These are phyloP conservation scores for Auricularia cornea DNA, from an alignment of 768 basidiomycete species.

Conservation along the genomic window DNA sequence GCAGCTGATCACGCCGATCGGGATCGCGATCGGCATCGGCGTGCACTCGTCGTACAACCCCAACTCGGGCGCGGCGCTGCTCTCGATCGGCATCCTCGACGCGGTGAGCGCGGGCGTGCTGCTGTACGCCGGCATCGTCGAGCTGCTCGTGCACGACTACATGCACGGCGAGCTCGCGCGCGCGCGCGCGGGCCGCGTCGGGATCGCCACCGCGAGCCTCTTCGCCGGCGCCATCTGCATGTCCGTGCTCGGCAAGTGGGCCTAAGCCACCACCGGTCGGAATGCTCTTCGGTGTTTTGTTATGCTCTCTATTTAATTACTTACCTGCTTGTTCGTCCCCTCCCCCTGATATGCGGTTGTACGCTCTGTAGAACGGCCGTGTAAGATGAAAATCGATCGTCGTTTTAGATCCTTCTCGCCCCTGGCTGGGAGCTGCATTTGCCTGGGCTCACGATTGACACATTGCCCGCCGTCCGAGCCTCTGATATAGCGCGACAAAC, in stretches of 20 bases:
- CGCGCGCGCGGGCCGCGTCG: not conserved
- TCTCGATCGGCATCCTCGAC: conserved; percentile 81
- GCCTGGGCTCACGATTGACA: no score
- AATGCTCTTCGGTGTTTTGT: no score
- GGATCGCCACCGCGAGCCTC: not conserved
- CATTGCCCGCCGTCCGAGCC: no score
- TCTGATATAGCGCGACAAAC: no score
- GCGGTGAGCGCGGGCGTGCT: conserved; percentile 81
- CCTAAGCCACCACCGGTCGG: no score
- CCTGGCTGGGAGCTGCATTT: no score
- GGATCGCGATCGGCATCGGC: conserved; percentile 79
- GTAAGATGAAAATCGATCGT: no score
- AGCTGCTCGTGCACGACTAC: conserved; percentile 34
- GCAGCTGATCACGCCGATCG: conserved; percentile 62
- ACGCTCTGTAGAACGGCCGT: no score
- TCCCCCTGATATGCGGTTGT: no score
- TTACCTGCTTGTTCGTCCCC: no score
- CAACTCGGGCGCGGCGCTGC: conserved; percentile 58
- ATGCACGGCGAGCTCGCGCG: not conserved
- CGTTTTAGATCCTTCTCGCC: no score
- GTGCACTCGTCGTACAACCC: conserved; percentile 76
- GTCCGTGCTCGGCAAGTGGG: not conserved
- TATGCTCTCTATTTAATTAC: no score
- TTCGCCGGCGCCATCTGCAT: not conserved
- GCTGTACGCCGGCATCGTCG: conserved; percentile 79